A percentile compares a stretch with the other conserved stretches of the same genome.
Conservation (phyloP, 2,329 filamentous ascomycete species). For the Karstenula rhodostoma region DNA sequence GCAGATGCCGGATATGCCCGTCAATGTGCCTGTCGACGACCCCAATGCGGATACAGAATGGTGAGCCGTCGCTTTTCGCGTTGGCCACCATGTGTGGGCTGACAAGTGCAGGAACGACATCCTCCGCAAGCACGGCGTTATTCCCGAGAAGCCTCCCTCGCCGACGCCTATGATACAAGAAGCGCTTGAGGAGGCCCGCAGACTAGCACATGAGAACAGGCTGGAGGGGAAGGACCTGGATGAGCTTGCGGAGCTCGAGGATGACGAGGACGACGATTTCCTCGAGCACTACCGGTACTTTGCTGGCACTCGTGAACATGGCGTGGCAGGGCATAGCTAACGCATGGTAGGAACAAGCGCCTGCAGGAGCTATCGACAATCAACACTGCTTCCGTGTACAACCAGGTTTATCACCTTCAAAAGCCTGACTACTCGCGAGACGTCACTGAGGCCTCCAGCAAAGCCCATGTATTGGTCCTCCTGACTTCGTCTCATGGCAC, state of each 20-base stretch:
- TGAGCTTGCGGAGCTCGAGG: constrained; percentile 91
- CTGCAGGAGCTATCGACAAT: constrained; percentile 81
- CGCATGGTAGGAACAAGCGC: constrained; percentile 72
- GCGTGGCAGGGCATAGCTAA: constrained; percentile 3
- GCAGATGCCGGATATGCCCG: constrained; percentile 62
- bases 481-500: constrained; percentile 79
- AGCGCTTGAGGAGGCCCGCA: constrained; percentile 82
- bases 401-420: constrained; percentile 89
- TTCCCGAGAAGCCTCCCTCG: constrained; percentile 96
- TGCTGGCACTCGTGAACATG: not conserved
- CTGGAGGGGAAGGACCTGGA: constrained; percentile 94
- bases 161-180: constrained; percentile 97
- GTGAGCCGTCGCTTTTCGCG: constrained; percentile 56
- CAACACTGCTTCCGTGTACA: constrained; percentile 80
- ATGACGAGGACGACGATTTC: constrained; percentile 93
- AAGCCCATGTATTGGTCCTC: constrained; percentile 75
- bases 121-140: constrained; percentile 92
- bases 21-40: constrained; percentile 88
- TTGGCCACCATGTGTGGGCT: not conserved
- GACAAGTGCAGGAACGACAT: constrained; percentile 84
- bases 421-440: constrained; percentile 93
- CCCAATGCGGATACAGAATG: constrained; percentile 99
- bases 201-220: constrained; percentile 88
- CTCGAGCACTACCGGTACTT: constrained; percentile 78
- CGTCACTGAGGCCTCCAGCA: constrained; percentile 87